Evolutionary conservation across 1,284 basidiomycete genomes (phyloP).

Genomic region (Acaromyces ingoldii): DNA sequence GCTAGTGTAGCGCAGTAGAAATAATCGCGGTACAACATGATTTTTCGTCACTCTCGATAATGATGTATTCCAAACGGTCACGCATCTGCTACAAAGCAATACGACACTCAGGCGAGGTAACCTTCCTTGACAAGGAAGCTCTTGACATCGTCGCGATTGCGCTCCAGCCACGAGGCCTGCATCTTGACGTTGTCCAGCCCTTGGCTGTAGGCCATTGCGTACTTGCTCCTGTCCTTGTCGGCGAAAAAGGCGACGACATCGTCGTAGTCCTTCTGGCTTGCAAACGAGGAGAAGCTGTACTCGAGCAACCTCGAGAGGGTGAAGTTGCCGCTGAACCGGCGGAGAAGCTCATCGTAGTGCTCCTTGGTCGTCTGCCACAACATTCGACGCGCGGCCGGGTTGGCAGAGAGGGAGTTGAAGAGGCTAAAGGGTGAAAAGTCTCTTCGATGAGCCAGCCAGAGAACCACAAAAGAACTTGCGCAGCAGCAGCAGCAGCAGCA

Average conservation of each 20-base stretch:
- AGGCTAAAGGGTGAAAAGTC: too few relatives aligned
- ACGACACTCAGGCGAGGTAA: too few relatives aligned
- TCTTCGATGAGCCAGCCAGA: too few relatives aligned
- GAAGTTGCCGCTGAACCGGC: slow-evolving; percentile 59
- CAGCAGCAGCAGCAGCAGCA: too few relatives aligned
- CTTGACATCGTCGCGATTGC: slow-evolving; percentile 59
- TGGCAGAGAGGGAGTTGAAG: slow-evolving; percentile 43
- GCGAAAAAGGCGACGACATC: slow-evolving; percentile 62
- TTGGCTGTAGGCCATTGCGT: slow-evolving; percentile 62
- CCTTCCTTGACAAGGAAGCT: slow-evolving; percentile 57
- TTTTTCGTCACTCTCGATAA: too few relatives aligned
- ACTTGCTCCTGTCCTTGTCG: slow-evolving; percentile 52
- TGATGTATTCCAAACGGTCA: too few relatives aligned
- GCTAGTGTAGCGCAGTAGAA: too few relatives aligned
- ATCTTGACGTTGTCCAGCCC: slow-evolving; percentile 64
- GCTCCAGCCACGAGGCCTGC: slow-evolving; percentile 61
- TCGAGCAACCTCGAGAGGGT: slow-evolving; percentile 47
- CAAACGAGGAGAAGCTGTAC: slow-evolving; percentile 63
- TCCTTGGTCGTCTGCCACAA: slow-evolving; percentile 51
- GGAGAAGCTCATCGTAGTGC: slow-evolving; percentile 53
- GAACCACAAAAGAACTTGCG: too few relatives aligned
- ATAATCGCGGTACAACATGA: too few relatives aligned
- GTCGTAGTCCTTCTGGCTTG: slow-evolving; percentile 66
- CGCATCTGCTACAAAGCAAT: too few relatives aligned
- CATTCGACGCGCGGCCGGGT: slow-evolving; percentile 44